Evolutionary conservation across 768 basidiomycete genomes (phyloP), one percentile per base, ranked within the genome.

Genomic region (Suillus lakei): DNA sequence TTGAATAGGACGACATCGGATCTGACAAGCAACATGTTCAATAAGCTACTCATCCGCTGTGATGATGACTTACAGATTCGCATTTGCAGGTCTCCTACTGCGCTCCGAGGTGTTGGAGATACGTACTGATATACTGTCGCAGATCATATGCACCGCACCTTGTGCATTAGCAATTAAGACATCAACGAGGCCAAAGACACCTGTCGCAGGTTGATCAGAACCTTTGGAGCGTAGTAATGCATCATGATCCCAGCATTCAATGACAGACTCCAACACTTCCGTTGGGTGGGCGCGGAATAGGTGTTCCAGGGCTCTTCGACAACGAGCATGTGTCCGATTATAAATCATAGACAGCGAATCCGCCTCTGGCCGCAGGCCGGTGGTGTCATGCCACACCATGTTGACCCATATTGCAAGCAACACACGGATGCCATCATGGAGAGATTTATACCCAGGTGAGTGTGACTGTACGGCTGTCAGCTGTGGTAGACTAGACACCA

Each of bases 101-200:
- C 83, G 86, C 63, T 93, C 92, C 4, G 86, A 76, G 7, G 83
- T 70, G 3, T 82, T 81, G 8, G 85, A 80, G 8, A 87, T 80
- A 12, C 93, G 89, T 64, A 79, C 78, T 23, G 81, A 82, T 54
- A 95, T 91, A 70, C 89, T 90, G 73, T 98, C 95, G 73, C 93
- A 96, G 38, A 95, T 80, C 85, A 96, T 90, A 67, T 94, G 90
- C 1, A 98, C 95, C 9, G 92, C 88, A 62, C 85, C 91, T 71
- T 95, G 95, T 4, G 95, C 91, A 72, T 86, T 97, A 4, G 92
- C 84, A 8, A 95, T 86, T 36, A 99, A 85, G 18, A 89, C 80
- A 73, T 98, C 95, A 15, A 97, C 81, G 28, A 97, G 82, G 64
- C 95, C 91, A 71, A 96, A 97, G 2, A 91, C 84, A 7, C 86